Evolutionary conservation across 768 basidiomycete genomes (phyloP), one percentile per base, ranked within the genome.

Genomic region (Tylopilus sp.): DNA sequence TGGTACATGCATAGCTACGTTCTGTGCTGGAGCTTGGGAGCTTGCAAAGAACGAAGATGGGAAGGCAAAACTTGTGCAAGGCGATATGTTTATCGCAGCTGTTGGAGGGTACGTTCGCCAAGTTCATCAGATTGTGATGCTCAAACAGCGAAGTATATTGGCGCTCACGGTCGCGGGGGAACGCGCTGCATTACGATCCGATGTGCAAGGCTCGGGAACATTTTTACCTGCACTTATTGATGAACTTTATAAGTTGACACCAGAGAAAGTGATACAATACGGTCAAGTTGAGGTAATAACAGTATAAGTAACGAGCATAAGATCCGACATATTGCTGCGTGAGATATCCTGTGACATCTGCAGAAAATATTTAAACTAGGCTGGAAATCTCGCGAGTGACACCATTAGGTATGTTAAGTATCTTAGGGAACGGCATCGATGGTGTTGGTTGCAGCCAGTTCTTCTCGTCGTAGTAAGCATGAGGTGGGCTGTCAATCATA

Each of bases 371-470:
- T 43, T 26, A 51, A 42, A 40, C 34, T 47, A 26, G 29, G 6
- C 25, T 19, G 6, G 21, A 11, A 3, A 19, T 8, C 22, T 40
- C 48, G 38, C 17, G 40, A 25, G 49, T 46, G 26, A 36, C 30
- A 19, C 45, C 41, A n/a, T 55, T 54, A n/a, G 66, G 60, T 11
- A 24, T 11, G 7, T 72, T 68, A 8, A 89, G 63, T 24, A 89
- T 71, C 56, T 71, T 78, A 24, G 84, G 78, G 71, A 98, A 97
- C 2, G 94, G 91, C 86, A 90, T 87, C 13, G 76, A 80, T 11
- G 73, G 57, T 4, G 92, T 92, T 1, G 95, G 93, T 66, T 98
- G 95, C 53, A 98, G 73, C 95, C 95, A 97, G 65, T 97, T 98
- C 81, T 90, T 91, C 63, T 83, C 79, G 56, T 98, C 96, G 53